Percentiles rank a stretch among this genome's conserved stretches.
phyloP scores from a whole-genome alignment of 192 early-diverging fungal species.

The Geosiphon pyriformis region DNA sequence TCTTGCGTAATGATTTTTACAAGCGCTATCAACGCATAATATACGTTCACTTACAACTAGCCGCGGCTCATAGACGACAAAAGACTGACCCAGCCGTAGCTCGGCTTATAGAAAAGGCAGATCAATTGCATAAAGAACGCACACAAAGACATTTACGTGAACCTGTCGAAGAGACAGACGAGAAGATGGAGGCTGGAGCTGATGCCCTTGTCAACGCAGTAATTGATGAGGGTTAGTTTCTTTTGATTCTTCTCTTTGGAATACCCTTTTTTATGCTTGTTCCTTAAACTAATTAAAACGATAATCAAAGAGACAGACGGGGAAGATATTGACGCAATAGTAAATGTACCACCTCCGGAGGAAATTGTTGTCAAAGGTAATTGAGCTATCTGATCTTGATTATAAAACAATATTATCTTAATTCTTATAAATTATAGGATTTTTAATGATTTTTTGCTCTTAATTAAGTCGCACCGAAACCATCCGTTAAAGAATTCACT shows the following conservation, averaged over 20 bases:
- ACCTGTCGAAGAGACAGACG: background rate
- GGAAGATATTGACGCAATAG: slow-evolving; percentile 22
- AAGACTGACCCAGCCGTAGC: slow-evolving; percentile 23
- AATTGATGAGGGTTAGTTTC: background rate
- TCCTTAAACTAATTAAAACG: background rate
- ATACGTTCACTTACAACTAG: background rate
- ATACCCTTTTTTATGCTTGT: background rate
- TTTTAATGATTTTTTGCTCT: background rate
- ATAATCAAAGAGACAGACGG: background rate
- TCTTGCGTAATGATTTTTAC: background rate
- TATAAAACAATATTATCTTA: background rate
- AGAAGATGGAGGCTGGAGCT: background rate
- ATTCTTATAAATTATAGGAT: background rate
- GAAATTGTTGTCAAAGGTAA: slow-evolving; percentile 25
- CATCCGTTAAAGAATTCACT: background rate
- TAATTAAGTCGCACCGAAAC: slow-evolving; percentile 13
- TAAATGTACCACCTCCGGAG: slow-evolving; percentile 11
- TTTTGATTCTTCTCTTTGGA: background rate
- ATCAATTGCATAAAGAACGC: slow-evolving; percentile 25
- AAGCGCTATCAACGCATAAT: background rate
- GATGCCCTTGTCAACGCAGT: background rate
- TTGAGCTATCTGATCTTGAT: background rate
- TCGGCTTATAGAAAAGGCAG: slow-evolving; percentile 25
- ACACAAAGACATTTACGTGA: slow-evolving; percentile 14
- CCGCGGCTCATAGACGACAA: slow-evolving; percentile 25